Conservation (phyloP, 768 basidiomycete species). For the Filobasidium wieringae region DNA sequence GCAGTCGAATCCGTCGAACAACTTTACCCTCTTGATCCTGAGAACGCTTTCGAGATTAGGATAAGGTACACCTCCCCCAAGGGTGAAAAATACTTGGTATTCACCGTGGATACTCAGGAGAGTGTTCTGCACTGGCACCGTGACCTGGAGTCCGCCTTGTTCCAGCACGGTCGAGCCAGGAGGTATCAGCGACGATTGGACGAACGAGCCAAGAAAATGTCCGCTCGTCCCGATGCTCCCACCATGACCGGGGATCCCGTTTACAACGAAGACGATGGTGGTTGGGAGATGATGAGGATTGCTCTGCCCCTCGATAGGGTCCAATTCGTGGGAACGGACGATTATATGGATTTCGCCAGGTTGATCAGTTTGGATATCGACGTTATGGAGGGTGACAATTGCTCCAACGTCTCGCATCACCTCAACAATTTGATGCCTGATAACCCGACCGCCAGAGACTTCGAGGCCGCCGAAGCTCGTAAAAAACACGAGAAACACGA, state of each 20-base stretch:
- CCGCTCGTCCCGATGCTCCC: conserved; percentile 6
- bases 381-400: conserved; percentile 9
- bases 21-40: conserved; percentile 44
- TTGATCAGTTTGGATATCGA: conserved; percentile 30
- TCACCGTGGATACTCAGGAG: conserved; percentile 52
- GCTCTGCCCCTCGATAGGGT: conserved; percentile 36
- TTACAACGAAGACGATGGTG: conserved; percentile 16
- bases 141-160: conserved; percentile 28
- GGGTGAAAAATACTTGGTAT: conserved; percentile 31
- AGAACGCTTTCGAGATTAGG: conserved; percentile 43
- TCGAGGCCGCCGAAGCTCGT: not conserved
- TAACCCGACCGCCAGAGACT: conserved; percentile 3
- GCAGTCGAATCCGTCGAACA: conserved; percentile 47
- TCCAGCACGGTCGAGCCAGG: conserved; percentile 23
- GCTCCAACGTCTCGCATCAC: not conserved
- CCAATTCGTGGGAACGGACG: conserved; percentile 20
- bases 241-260: conserved; percentile 2
- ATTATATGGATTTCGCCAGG: conserved; percentile 35
- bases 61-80: conserved; percentile 38
- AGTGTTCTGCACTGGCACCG: conserved; percentile 34
- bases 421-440: conserved; percentile 2
- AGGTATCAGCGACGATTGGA: conserved; percentile 16
- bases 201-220: conserved; percentile 1
- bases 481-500: not conserved
- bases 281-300: conserved; percentile 35